Conservation (phyloP, 2,329 filamentous ascomycete species). For the Cytospora piceicola region DNA sequence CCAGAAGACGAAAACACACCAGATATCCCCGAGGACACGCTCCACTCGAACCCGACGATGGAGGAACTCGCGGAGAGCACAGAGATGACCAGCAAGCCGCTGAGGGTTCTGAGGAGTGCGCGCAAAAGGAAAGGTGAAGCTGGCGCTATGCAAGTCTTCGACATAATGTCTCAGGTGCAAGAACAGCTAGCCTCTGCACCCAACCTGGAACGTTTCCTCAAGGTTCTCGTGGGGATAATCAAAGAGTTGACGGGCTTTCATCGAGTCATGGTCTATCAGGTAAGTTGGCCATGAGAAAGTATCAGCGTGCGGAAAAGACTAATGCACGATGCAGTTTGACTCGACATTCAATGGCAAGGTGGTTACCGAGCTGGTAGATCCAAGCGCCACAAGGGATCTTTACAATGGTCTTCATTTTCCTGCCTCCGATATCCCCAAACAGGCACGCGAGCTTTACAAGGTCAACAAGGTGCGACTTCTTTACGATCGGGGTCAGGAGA, state of each 20-base stretch:
- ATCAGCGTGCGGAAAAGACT: background rate
- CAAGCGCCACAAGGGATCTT: slow-evolving; percentile 75
- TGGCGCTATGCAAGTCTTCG: slow-evolving; percentile 86
- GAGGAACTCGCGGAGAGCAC: slow-evolving; percentile 80
- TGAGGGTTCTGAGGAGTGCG: slow-evolving; percentile 76
- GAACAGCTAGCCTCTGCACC: slow-evolving; percentile 78
- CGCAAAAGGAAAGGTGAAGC: slow-evolving; percentile 77
- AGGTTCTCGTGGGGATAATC: slow-evolving; percentile 80
- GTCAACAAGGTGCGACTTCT: slow-evolving; percentile 86
- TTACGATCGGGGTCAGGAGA: slow-evolving; percentile 82
- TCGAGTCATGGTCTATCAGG: slow-evolving; percentile 83
- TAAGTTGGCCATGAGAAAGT: background rate
- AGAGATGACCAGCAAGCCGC: slow-evolving; percentile 72
- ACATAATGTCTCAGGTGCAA: slow-evolving; percentile 89
- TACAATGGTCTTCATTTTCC: slow-evolving; percentile 90
- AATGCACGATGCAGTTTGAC: slow-evolving; percentile 66
- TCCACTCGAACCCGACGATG: slow-evolving; percentile 71
- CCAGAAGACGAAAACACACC: slow-evolving; percentile 63
- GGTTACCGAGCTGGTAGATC: slow-evolving; percentile 85
- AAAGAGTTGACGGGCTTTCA: slow-evolving; percentile 92
- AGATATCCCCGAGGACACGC: slow-evolving; percentile 71
- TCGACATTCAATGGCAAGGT: slow-evolving; percentile 80
- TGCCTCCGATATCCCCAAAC: slow-evolving; percentile 82
- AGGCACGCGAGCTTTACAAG: slow-evolving; percentile 86
- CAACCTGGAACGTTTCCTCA: slow-evolving; percentile 73